Evolutionary conservation across 768 basidiomycete species (phyloP), one percentile per base, ranked within the genome.

Genomic region (Atractiella rhizophila): DNA sequence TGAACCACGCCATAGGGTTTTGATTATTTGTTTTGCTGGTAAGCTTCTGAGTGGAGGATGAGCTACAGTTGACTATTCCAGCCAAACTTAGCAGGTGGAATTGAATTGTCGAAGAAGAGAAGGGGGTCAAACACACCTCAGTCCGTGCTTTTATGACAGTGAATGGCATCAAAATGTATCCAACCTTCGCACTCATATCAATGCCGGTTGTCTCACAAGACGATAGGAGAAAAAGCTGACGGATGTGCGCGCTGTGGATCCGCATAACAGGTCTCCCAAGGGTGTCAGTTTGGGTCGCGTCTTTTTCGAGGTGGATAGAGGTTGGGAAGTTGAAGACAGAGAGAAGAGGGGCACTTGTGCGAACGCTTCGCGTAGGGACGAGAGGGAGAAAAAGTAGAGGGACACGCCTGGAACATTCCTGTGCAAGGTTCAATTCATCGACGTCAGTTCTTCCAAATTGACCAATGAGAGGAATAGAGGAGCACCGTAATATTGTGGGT

Each of bases 321-420:
- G n/a, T n/a, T n/a, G n/a, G n/a, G n/a, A n/a, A n/a, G n/a, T n/a
- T n/a, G n/a, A n/a, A n/a, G n/a, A n/a, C n/a, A n/a, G n/a, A n/a
- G n/a, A n/a, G 45, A 63, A 63, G 50, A 56, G 55, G 8, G 51
- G 48, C 11, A 55, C 45, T 11, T 44, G 42, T 16, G 58, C 55
- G 21, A 61, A 46, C 4, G 48, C 28, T 15, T 47, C 45, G 8
- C 61, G 56, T 18, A 62, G 53, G 8, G 58, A 49, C 0, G 60
- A 60, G 16, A 63, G 52, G 4, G 59, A 54, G 43, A 61, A 60
- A 45, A 63, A 63, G 52, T 63, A 63, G 32, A 59, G 49, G 9
- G 61, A 59, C 5, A 62, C 62, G 19, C 62, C 62, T 1, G 62
- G 62, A n/a, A 62, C 61, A 47, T 63, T 63, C 12, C 60, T 63